Conservation (phyloP, 2,329 filamentous ascomycete genomes). For the Clarireedia hainanense region DNA sequence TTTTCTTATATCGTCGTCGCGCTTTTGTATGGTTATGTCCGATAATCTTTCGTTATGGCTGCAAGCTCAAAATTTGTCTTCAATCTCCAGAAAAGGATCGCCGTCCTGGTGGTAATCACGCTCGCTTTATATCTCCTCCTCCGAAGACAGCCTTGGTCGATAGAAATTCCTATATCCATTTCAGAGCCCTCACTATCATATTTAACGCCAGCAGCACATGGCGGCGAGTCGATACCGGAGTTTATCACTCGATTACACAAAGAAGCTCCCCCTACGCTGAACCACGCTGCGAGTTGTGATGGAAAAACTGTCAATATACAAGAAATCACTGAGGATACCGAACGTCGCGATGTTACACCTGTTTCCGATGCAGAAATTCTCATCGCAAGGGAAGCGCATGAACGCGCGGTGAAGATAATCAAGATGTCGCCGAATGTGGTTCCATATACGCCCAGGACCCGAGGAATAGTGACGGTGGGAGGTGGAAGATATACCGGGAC, state of each 20-base stretch:
- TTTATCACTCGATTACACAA: background rate
- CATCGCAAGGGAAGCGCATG: background rate
- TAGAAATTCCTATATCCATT: background rate
- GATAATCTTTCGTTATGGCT: too few relatives aligned
- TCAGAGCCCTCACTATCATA: background rate
- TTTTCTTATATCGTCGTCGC: too few relatives aligned
- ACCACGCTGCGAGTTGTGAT: background rate
- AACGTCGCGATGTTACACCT: conserved; percentile 2
- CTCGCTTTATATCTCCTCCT: background rate
- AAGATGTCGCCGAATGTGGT: background rate
- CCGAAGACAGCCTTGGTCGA: background rate
- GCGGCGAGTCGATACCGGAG: background rate
- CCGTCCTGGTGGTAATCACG: background rate
- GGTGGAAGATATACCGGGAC: conserved; percentile 31
- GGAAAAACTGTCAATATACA: background rate
- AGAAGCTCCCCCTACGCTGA: background rate
- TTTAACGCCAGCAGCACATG: background rate
- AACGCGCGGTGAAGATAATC: background rate
- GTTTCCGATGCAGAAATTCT: conserved; percentile 1
- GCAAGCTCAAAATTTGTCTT: background rate
- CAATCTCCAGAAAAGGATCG: background rate
- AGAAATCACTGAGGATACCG: background rate
- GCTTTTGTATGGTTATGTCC: too few relatives aligned
- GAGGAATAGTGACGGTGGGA: conserved; percentile 36
- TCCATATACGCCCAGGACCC: background rate